Base-by-base conservation (phyloP, 148 eudicot species). In the Cornus controversa region DNA sequence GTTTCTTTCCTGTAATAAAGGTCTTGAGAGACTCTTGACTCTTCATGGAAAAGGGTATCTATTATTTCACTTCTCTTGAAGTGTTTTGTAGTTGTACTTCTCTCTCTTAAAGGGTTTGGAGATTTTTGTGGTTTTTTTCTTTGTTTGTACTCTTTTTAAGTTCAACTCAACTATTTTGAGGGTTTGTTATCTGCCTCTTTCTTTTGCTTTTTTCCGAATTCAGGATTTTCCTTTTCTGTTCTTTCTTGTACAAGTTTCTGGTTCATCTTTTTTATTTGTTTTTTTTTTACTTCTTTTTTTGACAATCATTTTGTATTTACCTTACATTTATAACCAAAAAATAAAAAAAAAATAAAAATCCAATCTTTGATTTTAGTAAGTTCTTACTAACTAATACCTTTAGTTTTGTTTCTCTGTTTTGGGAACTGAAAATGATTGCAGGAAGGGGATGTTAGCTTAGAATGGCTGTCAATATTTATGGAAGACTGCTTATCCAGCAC, bases 401-500 rank as follows among this genome's bases (percentile, higher is more conserved):
- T 50, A 3, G 4, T 50, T 13, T 50, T 13, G 15, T 10, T 28
- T 67, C 1, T 67, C 8, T 67, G 15, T 28, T 67, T 67, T 20
- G 40, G 13, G 22, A 69, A 60, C 23, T 60, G 20, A 20, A 63
- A 34, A 45, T 28, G 20, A 37, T 23, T 77, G 80, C 80, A 83
- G 82, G 86, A 81, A 78, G 80, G 29, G 34, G 85, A 84, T 77
- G 78, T 81, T 8, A 67, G 79, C 79, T 76, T 78, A 54, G 87
- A 84, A 70, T 81, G 89, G 86, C 50, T 84, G 58, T 86, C 86
- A 70, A 69, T 63, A 58, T 86, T 79, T 40, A 81, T 86, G 25
- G 86, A 86, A 72, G 89, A 86, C 26, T 86, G 87, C 70, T 74
- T 86, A 24, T 81, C 89, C n/a, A 81, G 78, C 74, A 66, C 79